Conservation (phyloP, 106 monocot species). For the Apostasia shenzhenica region DNA sequence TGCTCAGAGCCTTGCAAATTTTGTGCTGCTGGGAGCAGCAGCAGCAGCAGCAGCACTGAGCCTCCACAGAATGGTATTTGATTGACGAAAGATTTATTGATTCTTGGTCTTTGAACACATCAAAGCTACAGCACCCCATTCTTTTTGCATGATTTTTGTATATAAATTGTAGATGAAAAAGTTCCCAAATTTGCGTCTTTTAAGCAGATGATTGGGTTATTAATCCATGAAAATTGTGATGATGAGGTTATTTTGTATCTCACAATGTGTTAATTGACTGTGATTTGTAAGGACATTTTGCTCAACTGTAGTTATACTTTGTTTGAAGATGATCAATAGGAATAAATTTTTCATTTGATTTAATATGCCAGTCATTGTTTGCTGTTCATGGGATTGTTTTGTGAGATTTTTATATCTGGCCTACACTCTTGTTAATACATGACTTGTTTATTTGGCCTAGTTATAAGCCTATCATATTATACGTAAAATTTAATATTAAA, state of each 20-base stretch:
- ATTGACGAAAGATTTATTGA: not conserved
- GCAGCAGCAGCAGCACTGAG: not conserved
- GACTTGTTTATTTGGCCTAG: no score
- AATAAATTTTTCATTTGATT: no score
- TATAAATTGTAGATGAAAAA: not conserved
- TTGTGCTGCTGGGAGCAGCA: slow-evolving; percentile 1
- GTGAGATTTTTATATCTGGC: no score
- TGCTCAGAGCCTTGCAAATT: slow-evolving; percentile 27
- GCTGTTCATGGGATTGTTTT: no score
- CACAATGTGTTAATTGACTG: not conserved
- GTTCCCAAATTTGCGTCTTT: slow-evolving; percentile 11
- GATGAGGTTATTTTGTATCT: not conserved
- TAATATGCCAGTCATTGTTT: no score
- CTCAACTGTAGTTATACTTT: no score
- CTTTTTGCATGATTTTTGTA: slow-evolving; percentile 5
- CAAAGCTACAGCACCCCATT: not conserved
- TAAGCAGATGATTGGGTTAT: slow-evolving; percentile 11
- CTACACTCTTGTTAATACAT: no score
- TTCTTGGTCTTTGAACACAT: not conserved
- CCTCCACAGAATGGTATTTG: not conserved
- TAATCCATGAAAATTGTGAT: slow-evolving; percentile 1
- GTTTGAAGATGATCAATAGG: no score
- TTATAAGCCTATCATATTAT: no score
- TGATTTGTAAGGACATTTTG: not conserved
- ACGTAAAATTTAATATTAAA: no score